Evolutionary conservation across 2,329 filamentous ascomycete species (phyloP), one percentile per base, ranked within the genome.

Genomic region (Pseudogymnoascus sp.): DNA sequence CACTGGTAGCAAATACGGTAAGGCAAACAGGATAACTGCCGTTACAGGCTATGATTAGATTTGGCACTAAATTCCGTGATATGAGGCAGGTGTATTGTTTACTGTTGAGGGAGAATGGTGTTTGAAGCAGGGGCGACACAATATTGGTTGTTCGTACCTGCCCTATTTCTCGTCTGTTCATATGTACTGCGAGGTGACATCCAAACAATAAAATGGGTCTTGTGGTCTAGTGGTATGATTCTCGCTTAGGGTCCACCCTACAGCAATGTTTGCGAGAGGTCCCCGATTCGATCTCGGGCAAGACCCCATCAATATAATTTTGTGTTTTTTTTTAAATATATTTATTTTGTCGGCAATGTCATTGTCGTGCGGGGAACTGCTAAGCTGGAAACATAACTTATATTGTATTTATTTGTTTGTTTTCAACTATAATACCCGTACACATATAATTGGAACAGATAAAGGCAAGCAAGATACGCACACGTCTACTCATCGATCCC

Each of bases 201-300:
- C 10, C 2, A 4, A 11, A 33, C 10, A 33, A 11, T 11, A 33
- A 33, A 56, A 56, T 26, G 50, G 50, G 50, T 56, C 50, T 56
- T 56, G 50, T 56, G 50, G 50, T 56, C 50, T 56, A 56, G 50
- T 56, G 50, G 50, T 56, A 56, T 56, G 50, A 56, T 56, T 56
- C 50, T 56, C 50, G 50, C 50, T 56, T 56, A 56, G 50, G 50
- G 50, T 26, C 31, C 50, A 56, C 50, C 50, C 50, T 56, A 56
- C 50, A 56, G 50, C 50, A 33, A 56, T 26, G 31, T 56, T 56
- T 56, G 50, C 50, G 50, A 56, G 50, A 56, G 50, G 50, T 56
- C 50, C 50, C 50, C 50, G 50, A 56, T 56, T 56, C 50, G 50
- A 56, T 56, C 50, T 56, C 50, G 50, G 50, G 50, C 50, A 56